Conservation (phyloP, 208 protist species). For the Wallacemonas rigidus region DNA sequence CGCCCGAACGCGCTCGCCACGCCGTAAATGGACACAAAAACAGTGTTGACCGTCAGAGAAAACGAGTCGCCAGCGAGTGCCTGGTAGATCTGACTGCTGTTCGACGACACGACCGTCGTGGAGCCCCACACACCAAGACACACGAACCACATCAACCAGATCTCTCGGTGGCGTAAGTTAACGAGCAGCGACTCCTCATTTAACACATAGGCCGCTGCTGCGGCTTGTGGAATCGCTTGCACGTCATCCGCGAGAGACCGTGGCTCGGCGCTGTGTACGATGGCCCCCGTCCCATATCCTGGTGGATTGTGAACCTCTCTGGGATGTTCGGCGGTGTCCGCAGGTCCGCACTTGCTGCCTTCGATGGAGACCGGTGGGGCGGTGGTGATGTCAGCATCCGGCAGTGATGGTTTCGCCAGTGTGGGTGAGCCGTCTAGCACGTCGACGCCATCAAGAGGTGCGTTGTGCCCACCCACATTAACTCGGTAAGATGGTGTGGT, state of each 20-base stretch:
- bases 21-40: constrained; percentile 81
- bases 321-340: too few relatives aligned
- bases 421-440: background rate
- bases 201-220: constrained; percentile 14
- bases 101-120: constrained; percentile 75
- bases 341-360: too few relatives aligned
- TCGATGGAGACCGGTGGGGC: background rate
- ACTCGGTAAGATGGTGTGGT: constrained; percentile 63
- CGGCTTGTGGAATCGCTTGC: background rate
- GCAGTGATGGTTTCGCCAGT: background rate
- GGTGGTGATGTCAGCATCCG: background rate
- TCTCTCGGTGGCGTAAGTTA: constrained; percentile 59
- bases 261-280: too few relatives aligned
- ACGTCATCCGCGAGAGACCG: too few relatives aligned
- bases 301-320: too few relatives aligned
- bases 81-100: constrained; percentile 83
- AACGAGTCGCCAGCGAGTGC: constrained; percentile 55
- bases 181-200: constrained; percentile 48
- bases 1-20: constrained; percentile 78
- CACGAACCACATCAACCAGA: constrained; percentile 88
- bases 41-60: constrained; percentile 67
- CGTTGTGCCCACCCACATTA: constrained; percentile 41
- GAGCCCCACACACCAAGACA: constrained; percentile 77
- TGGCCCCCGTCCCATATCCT: too few relatives aligned
- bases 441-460: background rate